These are phyloP conservation scores for Nannochloropsis gaditana DNA, from an alignment of 108 stramenopile genomes.

Conservation along the genomic window DNA sequence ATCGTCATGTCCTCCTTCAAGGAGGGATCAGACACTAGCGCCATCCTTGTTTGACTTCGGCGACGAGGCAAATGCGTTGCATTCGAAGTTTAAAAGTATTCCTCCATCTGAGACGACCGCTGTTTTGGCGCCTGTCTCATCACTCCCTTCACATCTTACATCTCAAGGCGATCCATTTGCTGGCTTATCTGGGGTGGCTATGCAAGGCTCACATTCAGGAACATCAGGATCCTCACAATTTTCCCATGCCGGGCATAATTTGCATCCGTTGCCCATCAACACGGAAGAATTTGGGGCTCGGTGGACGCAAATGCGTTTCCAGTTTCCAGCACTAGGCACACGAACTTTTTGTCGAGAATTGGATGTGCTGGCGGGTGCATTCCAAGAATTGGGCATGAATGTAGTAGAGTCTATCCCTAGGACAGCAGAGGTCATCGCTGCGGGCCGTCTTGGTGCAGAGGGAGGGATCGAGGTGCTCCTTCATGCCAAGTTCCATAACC, in stretches of 20 bases:
- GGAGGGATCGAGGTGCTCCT: background rate
- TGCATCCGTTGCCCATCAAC: background rate
- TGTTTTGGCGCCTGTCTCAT: background rate
- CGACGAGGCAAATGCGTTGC: background rate
- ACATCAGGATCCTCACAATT: background rate
- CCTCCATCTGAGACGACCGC: background rate
- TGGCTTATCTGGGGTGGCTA: background rate
- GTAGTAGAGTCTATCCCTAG: background rate
- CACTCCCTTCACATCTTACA: no score
- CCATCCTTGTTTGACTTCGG: background rate
- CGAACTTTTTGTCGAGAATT: background rate
- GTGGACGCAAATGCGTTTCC: background rate
- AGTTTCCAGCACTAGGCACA: background rate
- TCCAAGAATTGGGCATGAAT: background rate
- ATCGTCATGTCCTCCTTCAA: background rate
- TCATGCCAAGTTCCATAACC: background rate
- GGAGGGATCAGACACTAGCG: background rate
- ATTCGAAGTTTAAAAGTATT: background rate
- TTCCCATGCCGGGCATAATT: background rate
- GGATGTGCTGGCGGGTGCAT: constrained; percentile 15
- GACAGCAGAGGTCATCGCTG: constrained; percentile 11
- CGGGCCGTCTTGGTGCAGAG: background rate
- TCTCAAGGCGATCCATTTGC: background rate
- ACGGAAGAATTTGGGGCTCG: background rate
- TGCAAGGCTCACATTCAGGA: background rate